Percentiles rank a stretch among this genome's conserved stretches.
Conservation (phyloP, 2,329 filamentous ascomycete genomes). For the Metarhizium rileyi region DNA sequence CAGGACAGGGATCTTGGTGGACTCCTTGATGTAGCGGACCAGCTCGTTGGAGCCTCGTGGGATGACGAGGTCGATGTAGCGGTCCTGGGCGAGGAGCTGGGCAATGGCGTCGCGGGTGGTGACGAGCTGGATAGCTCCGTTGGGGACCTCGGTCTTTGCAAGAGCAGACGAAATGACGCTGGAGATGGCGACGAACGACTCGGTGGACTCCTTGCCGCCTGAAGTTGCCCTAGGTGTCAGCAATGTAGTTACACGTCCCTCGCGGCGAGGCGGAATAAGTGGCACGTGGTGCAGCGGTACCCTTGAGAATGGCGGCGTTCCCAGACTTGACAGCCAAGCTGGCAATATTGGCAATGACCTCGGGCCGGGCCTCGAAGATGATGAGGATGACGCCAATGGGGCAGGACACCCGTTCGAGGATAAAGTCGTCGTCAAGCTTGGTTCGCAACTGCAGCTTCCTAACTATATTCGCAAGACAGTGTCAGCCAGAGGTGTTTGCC, state of each 20-base stretch:
- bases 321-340: slow-evolving; percentile 93
- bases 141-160: slow-evolving; percentile 63
- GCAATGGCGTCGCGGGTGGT: slow-evolving; percentile 86
- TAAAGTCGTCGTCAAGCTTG: slow-evolving; percentile 73
- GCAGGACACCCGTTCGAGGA: slow-evolving; percentile 80
- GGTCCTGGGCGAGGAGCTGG: slow-evolving; percentile 75
- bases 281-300: slow-evolving; percentile 22
- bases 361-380: slow-evolving; percentile 94
- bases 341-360: slow-evolving; percentile 97
- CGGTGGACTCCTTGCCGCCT: slow-evolving; percentile 88
- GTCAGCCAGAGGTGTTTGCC: no score
- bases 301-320: slow-evolving; percentile 94
- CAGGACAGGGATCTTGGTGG: slow-evolving; percentile 88
- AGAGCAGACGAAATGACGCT: slow-evolving; percentile 74
- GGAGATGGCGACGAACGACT: slow-evolving; percentile 91
- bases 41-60: slow-evolving; percentile 85
- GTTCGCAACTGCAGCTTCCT: slow-evolving; percentile 78
- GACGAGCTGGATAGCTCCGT: slow-evolving; percentile 84
- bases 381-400: slow-evolving; percentile 96
- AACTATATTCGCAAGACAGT: no score
- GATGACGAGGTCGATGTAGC: slow-evolving; percentile 89
- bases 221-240: background rate
- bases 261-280: background rate
- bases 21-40: slow-evolving; percentile 79
- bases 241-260: background rate